phyloP scores from a whole-genome alignment of 2,329 filamentous ascomycete species.

The Penicillium sp. region DNA sequence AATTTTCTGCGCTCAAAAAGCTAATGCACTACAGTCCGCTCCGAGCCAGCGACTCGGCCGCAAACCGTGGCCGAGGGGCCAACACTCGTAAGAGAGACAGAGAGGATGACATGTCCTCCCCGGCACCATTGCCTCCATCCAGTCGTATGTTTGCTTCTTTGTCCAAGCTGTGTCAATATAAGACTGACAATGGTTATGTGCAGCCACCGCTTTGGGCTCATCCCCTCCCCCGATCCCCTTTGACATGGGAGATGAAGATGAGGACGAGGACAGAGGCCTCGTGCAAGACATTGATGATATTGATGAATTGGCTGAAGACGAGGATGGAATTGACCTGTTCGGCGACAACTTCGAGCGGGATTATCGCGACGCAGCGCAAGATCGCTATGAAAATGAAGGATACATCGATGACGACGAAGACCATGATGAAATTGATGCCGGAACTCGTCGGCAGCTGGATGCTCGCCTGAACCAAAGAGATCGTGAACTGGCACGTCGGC shows the following conservation, averaged over 20 bases:
- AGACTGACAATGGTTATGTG: conserved; percentile 11
- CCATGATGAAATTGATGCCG: conserved; percentile 61
- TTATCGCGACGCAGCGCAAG: conserved; percentile 49
- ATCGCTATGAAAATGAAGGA: conserved; percentile 55
- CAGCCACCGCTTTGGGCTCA: conserved; percentile 41
- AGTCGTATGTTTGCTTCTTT: conserved; percentile 54
- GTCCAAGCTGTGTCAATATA: background rate
- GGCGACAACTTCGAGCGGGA: conserved; percentile 65
- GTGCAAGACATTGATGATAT: conserved; percentile 64
- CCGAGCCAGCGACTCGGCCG: conserved; percentile 74
- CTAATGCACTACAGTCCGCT: conserved; percentile 53
- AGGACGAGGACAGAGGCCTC: conserved; percentile 56
- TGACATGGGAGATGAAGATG: conserved; percentile 48
- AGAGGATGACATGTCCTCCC: conserved; percentile 62
- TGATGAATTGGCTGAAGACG: conserved; percentile 68
- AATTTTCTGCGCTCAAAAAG: conserved; percentile 5
- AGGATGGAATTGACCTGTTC: conserved; percentile 68
- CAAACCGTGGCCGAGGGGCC: conserved; percentile 67
- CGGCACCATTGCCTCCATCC: conserved; percentile 57
- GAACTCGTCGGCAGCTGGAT: conserved; percentile 59
- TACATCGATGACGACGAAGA: conserved; percentile 65
- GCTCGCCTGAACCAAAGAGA: conserved; percentile 62
- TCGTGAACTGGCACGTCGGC: conserved; percentile 57
- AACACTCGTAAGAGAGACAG: conserved; percentile 62
- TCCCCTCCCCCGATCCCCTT: conserved; percentile 59